These are phyloP conservation scores for Sugiyamaella pinicola DNA, from an alignment of 1,139 yeast species.

Conservation along the genomic window DNA sequence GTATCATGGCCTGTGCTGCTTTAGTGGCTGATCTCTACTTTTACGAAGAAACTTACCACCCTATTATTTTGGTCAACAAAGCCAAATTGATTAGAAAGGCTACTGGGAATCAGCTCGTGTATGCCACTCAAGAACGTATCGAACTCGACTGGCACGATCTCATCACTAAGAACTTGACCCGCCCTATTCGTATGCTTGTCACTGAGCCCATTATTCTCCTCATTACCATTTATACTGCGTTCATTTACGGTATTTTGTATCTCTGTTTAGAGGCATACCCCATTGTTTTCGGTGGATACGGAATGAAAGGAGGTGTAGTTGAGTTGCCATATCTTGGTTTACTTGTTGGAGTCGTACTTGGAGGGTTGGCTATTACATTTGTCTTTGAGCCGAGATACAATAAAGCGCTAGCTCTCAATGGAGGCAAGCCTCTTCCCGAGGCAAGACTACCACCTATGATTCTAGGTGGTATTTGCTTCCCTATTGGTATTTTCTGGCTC, in stretches of 20 bases:
- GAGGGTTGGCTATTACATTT: slow-evolving; percentile 23
- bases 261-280: slow-evolving; percentile 80
- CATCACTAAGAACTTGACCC: slow-evolving; percentile 63
- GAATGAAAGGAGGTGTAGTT: slow-evolving; percentile 57
- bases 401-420: slow-evolving; percentile 48
- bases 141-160: slow-evolving; percentile 63
- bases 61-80: slow-evolving; percentile 47
- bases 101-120: slow-evolving; percentile 71
- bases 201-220: slow-evolving; percentile 74
- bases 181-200: slow-evolving; percentile 70
- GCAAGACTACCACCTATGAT: slow-evolving; percentile 75
- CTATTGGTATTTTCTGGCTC: slow-evolving; percentile 78
- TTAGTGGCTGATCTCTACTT: slow-evolving; percentile 42
- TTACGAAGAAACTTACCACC: slow-evolving; percentile 53
- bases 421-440: slow-evolving; percentile 71
- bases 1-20: slow-evolving; percentile 50
- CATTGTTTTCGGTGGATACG: slow-evolving; percentile 67
- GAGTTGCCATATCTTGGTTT: slow-evolving; percentile 47
- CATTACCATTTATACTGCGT: slow-evolving; percentile 74
- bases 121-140: slow-evolving; percentile 80
- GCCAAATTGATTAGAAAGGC: slow-evolving; percentile 53
- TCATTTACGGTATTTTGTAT: slow-evolving; percentile 82
- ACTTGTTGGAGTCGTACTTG: slow-evolving; percentile 52
- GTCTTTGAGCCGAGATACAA: slow-evolving; percentile 42
- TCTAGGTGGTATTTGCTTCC: slow-evolving; percentile 66